Base-by-base conservation (phyloP, 495 filamentous ascomycete species). In the Immersiella caudata region DNA sequence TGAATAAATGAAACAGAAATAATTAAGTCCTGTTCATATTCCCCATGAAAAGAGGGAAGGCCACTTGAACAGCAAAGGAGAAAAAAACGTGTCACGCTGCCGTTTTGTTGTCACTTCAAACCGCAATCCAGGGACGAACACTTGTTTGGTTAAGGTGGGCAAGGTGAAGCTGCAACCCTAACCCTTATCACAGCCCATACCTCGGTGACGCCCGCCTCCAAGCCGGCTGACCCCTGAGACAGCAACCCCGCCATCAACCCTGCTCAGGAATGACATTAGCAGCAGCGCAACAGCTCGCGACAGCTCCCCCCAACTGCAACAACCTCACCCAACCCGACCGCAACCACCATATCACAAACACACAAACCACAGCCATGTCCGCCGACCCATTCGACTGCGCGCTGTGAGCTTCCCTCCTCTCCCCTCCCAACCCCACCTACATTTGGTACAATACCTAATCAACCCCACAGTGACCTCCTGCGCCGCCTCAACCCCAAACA, bases 401-500 rank as follows among this genome's bases (percentile, higher is more conserved):
- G 46, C 91, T 94, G 91, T 93, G 87, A 79, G 88, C 73, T 21
- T 64, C 50, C 73, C 40, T 33, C 62, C 51, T 21, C 52, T 56
- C 67, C 61, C 65, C 52, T 51, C 49, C 64, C 61, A 11, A 29
- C 54, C 55, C 46, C 57, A 29, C 59, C 55, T 56, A 49, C 21
- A 51, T 6, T 24, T 56, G 49, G 22, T 12, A 24, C 36, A 36
- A 60, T 67, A 64, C 52, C 70, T 20, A 21, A 36, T 20, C 26
- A 1, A 8, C 20, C 40, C 51, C 57, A 26, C 74, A 99, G 95
- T 74, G 95, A 99, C 84, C 93, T 99, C 71, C 95, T 99, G 80
- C 95, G 96, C 70, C 95, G 96, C 51, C 90, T 99, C 65, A 93
- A 96, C 81, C 95, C 95, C 8, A 94, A 93, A 76, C 88, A 93